phyloP scores from a whole-genome alignment of 257 asterid genomes.

The Paulownia fortunei region DNA sequence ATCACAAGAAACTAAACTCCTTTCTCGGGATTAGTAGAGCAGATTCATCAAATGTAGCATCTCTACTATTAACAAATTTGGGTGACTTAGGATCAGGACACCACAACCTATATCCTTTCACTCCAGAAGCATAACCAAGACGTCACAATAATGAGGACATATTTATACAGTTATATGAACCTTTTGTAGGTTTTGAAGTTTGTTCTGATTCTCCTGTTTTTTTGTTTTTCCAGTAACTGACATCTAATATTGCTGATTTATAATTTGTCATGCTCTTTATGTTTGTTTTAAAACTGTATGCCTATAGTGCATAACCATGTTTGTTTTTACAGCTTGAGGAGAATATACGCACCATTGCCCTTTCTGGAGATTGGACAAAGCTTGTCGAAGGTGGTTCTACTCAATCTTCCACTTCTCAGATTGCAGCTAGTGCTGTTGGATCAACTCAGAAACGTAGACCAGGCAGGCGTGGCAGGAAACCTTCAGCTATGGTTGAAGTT shows the following conservation, averaged over 20 bases:
- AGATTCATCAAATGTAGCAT: too few species aligned
- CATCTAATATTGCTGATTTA: constrained; percentile 10
- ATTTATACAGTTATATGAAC: neutral
- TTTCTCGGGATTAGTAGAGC: too few species aligned
- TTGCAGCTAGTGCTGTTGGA: constrained; percentile 53
- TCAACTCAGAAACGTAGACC: constrained; percentile 76
- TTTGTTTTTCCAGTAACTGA: neutral
- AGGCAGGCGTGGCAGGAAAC: constrained; percentile 80
- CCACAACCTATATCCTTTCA: too few species aligned
- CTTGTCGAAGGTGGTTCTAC: constrained; percentile 58
- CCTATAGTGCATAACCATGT: constrained; percentile 37
- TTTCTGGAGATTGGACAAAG: constrained; percentile 80
- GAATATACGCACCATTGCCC: constrained; percentile 67
- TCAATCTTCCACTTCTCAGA: constrained; percentile 55
- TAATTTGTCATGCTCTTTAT: constrained; percentile 18
- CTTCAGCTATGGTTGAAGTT: constrained; percentile 48
- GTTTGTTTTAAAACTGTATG: constrained; percentile 24
- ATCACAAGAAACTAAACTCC: too few species aligned
- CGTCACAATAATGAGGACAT: too few species aligned
- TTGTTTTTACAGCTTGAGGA: constrained; percentile 69
- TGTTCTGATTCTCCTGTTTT: too few species aligned
- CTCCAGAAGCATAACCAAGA: too few species aligned
- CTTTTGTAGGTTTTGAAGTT: neutral
- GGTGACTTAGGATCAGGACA: too few species aligned
- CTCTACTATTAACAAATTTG: too few species aligned